Base-by-base conservation (phyloP, 257 asterid species). In the Fraxinus excelsior region DNA sequence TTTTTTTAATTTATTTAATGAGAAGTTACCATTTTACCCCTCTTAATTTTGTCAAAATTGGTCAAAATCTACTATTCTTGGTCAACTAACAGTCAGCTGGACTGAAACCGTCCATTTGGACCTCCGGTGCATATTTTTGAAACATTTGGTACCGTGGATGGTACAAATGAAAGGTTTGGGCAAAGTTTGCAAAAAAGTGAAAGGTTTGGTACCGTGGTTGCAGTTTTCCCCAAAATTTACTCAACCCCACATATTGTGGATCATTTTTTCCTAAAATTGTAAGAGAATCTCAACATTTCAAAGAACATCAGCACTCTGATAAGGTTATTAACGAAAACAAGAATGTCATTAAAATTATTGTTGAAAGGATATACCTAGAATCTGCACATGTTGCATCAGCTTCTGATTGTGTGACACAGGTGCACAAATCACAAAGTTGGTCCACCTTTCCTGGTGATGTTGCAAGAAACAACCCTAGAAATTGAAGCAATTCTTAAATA, bases 361-460 rank as follows among this genome's bases (percentile, higher is more conserved):
- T 72, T 70, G 49, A 64, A 74, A 74, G 56, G 80, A 76, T 84
- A 76, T 84, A 88, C 93, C 93, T 85, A 53, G 85, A 81, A 80
- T 85, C 82, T 23, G 67, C 81, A 78, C 79, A 78, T 83, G 85
- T 88, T 71, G 87, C 80, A 84, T 86, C 90, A 76, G 81, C 77
- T 69, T 90, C 96, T 51, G 93, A 85, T 78, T 84, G 90, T 75
- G 82, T 80, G 65, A 75, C 68, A 76, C 83, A 79, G 86, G 87
- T 79, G 90, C 99, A 96, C 60, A 91, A 81, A 90, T 96, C 97
- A 86, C 99, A 96, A 73, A 91, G 93, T 44, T 71, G 92, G 71
- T 86, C 99, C 87, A 76, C 79, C 87, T 83, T 91, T 68, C 90
- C 92, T 67, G 91, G 84, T 46, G 91, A 87, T 34, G 95, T 89